Percentiles rank a stretch among this genome's conserved stretches.
Conservation (phyloP, 805 yeast genomes). For the Cyberlindnera xylosilytica region DNA sequence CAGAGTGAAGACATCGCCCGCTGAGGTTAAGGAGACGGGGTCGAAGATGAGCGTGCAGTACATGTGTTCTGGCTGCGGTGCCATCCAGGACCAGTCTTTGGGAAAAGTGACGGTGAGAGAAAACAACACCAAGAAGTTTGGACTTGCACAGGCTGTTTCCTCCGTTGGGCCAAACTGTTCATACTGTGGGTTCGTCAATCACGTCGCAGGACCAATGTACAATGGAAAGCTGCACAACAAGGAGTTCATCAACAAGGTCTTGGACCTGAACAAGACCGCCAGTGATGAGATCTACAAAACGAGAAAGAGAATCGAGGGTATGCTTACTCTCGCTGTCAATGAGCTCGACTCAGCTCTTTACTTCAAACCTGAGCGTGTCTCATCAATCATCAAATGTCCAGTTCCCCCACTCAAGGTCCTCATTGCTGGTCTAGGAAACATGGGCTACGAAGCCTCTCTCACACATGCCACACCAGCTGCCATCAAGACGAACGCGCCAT, state of each 20-base stretch:
- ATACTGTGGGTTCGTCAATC: slow-evolving; percentile 67
- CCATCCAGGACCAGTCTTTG: slow-evolving; percentile 65
- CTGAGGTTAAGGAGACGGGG: slow-evolving; percentile 75
- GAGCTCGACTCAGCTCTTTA: slow-evolving; percentile 70
- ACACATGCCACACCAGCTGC: slow-evolving; percentile 89
- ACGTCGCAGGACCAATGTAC: slow-evolving; percentile 97
- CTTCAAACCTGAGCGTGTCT: slow-evolving; percentile 72
- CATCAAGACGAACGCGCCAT: slow-evolving; percentile 87
- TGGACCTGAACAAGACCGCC: slow-evolving; percentile 49
- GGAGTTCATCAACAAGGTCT: slow-evolving; percentile 62
- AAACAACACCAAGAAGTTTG: slow-evolving; percentile 47
- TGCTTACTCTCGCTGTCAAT: slow-evolving; percentile 77
- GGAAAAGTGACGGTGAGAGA: slow-evolving; percentile 55
- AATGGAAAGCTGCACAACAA: slow-evolving; percentile 72
- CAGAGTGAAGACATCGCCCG: slow-evolving; percentile 72
- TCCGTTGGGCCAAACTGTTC: slow-evolving; percentile 55
- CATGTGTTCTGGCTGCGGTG: slow-evolving; percentile 85
- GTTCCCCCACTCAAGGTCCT: slow-evolving; percentile 76
- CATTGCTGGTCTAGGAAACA: slow-evolving; percentile 77
- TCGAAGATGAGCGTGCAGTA: slow-evolving; percentile 74
- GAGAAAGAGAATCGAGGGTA: slow-evolving; percentile 80
- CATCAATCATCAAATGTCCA: slow-evolving; percentile 74
- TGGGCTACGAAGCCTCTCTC: slow-evolving; percentile 77
- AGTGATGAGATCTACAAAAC: slow-evolving; percentile 69
- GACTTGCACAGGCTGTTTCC: slow-evolving; percentile 63